Base-by-base conservation (phyloP, 345 rosid genomes). In the Corchorus capsularis region DNA sequence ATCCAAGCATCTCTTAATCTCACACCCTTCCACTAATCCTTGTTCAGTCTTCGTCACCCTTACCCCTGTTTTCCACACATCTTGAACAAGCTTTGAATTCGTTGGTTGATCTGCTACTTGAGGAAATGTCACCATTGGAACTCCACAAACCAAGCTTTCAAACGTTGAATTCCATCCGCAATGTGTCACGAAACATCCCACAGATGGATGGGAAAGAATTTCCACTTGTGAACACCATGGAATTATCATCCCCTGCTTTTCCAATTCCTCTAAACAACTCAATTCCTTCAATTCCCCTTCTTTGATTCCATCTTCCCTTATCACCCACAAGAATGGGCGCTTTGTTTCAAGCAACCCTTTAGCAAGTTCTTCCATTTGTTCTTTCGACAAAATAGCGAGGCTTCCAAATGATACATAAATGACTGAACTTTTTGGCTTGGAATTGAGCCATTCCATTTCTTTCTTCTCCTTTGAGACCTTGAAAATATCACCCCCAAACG, bases 161-260 rank as follows among this genome's bases (percentile, higher is more conserved):
- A 66, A 20, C 16, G 70, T 66, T 14, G 70, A 66, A 17, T 66
- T 66, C 70, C 70, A 66, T 20, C 70, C 54, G 16, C 53, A 19
- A 22, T 66, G 97, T 1, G 88, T 83, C 62, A 93, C 57, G 32
- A 86, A 93, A 74, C 96, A 93, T 17, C 94, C 92, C 0, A 88
- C 32, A 1, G 96, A 80, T 1, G 75, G 79, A 34, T 91, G 89
- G 0, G 89, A 86, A 57, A 93, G 78, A n/a, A 93, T 91, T 76
- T 82, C 83, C 46, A 86, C 82, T 80, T 93, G 97, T 22, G 82
- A 78, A 22, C 97, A 91, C 97, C 97, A 93, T 0, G 87, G 72
- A 46, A 91, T 85, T 45, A 91, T 82, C 86, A 82, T 77, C 52
- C 96, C 96, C 73, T 77, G 79, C 16, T 81, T 57, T 49, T 87